These are phyloP conservation scores for Leishmania turanica DNA, from an alignment of 208 protist genomes.

Conservation along the genomic window DNA sequence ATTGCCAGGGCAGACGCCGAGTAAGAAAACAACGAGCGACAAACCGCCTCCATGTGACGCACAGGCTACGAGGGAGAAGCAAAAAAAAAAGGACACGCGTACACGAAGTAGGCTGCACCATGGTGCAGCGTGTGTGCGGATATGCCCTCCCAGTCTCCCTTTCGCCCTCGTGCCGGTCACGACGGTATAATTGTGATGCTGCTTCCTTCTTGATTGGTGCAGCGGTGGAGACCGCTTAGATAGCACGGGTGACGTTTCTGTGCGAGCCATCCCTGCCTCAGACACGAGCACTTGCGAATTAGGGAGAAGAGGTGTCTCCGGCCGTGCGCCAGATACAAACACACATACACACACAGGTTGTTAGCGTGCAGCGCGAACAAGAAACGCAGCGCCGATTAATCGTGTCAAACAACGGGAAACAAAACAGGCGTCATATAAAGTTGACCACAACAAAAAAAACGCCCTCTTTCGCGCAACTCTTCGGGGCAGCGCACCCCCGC, in stretches of 20 bases:
- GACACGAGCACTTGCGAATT: neutral
- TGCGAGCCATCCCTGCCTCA: neutral
- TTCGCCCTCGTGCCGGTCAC: neutral
- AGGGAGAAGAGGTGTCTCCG: neutral
- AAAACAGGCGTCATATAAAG: neutral
- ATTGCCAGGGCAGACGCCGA: neutral
- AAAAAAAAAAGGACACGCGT: neutral
- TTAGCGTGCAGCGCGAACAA: neutral
- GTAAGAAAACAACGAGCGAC: neutral
- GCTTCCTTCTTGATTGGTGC: neutral
- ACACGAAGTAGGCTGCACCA: neutral
- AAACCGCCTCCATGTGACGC: neutral
- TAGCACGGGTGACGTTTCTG: neutral
- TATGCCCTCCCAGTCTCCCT: neutral
- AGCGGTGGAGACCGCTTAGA: neutral
- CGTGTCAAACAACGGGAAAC: neutral
- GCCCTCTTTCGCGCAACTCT: neutral
- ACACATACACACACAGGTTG: neutral
- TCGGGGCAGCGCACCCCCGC: neutral
- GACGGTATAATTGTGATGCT: neutral
- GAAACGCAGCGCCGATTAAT: neutral
- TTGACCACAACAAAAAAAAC: neutral
- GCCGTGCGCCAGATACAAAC: neutral
- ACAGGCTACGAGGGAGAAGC: neutral
- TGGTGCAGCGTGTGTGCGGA: neutral